phyloP scores from a whole-genome alignment of 2,329 filamentous ascomycete genomes.

The Penicillium sclerotigenum region DNA sequence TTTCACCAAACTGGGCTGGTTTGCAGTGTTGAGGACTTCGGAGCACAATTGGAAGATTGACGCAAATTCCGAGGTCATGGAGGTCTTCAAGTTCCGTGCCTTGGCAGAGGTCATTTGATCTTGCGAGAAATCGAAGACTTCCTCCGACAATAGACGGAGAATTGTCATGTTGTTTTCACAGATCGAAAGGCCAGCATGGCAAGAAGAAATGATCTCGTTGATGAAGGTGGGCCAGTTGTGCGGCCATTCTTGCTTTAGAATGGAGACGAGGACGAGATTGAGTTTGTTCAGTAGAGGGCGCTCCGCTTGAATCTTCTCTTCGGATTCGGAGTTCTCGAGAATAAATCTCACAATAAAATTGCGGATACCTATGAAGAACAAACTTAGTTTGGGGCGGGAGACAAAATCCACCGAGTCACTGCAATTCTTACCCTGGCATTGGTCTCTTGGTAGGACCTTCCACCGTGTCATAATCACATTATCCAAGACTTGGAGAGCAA shows the following conservation, averaged over 20 bases:
- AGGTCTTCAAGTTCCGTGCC: constrained; percentile 93
- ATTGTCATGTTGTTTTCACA: constrained; percentile 99
- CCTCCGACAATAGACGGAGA: constrained; percentile 88
- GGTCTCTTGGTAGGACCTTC: constrained; percentile 94
- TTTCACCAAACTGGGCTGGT: constrained; percentile 83
- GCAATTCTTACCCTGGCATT: constrained; percentile 71
- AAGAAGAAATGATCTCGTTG: constrained; percentile 97
- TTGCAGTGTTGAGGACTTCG: constrained; percentile 87
- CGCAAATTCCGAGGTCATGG: constrained; percentile 98
- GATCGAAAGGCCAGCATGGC: constrained; percentile 90
- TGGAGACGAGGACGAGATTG: constrained; percentile 93
- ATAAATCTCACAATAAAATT: constrained; percentile 99
- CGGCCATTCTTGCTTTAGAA: constrained; percentile 99
- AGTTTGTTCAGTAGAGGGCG: constrained; percentile 95
- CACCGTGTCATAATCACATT: constrained; percentile 98
- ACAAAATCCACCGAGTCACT: not conserved
- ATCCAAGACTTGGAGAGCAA: constrained; percentile 94
- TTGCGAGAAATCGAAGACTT: constrained; percentile 97
- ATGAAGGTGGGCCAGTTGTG: constrained; percentile 99
- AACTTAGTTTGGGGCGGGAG: constrained; percentile 16
- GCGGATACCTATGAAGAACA: constrained; percentile 68
- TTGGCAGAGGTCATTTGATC: constrained; percentile 99
- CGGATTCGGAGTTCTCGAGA: constrained; percentile 84
- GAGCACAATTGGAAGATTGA: constrained; percentile 97
- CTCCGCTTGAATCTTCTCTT: constrained; percentile 80